Evolutionary conservation across 164 flowering plant species (phyloP), one percentile per base, ranked within the genome.

Genomic region (Berberis thunbergii): DNA sequence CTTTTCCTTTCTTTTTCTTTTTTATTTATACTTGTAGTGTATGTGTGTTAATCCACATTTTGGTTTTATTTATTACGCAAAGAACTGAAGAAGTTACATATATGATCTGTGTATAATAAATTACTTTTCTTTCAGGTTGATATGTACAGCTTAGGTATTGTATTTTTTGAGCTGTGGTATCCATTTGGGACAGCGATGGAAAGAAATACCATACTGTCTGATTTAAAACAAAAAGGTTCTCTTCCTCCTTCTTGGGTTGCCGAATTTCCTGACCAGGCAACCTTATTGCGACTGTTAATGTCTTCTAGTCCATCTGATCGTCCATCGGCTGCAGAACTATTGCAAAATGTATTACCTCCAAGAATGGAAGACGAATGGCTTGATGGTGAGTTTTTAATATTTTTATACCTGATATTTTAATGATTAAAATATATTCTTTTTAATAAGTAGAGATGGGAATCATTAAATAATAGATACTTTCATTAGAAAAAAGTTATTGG

Each of bases 161-260:
- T 94, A 8, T 89, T 94, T 69, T 87, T 94, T 79, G 97, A 94
- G 74, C 84, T 91, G 43, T 94, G 99, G 96, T 86, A 86, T 63
- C 99, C 98, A 48, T 91, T 94, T 72, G 85, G 78, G 46, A 94
- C 96, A 11, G 87, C 87, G 63, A 91, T 91, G 99, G 99, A 94
- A 76, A 84, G 97, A 68, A 76, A 86, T 43, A 44, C 80, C 64
- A 75, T 91, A 73, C 89, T 89, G 68, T 83, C 85, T 53, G 91
- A 94, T 73, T 78, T 94, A 68, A 87, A 87, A 69, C 86, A 70
- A 69, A 91, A 87, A 60, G 85, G 88, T 60, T 79, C 77, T 57
- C 85, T 86, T 69, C 99, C 99, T 70, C 45, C 84, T 62, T 60
- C 74, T 59, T 94, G 97, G 99, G 84, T 78, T 70, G 73, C 82